phyloP scores from a whole-genome alignment of 2,329 filamentous ascomycete genomes.

The Diplocarpon rosae region DNA sequence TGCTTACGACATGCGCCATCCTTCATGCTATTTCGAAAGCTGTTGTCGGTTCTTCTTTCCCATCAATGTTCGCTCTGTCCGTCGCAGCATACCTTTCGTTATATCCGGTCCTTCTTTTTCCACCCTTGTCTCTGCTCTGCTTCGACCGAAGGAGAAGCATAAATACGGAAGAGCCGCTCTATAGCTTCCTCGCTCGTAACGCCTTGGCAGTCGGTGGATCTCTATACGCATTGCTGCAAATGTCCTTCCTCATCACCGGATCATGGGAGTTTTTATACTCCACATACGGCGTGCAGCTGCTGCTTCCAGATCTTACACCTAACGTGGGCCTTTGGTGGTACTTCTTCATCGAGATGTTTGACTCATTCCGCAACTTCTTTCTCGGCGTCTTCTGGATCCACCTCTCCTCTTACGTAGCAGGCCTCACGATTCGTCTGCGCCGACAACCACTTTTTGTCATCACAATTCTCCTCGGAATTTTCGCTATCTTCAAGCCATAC shows the following conservation, averaged over 20 bases:
- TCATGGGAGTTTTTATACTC: constrained; percentile 83
- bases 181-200: constrained; percentile 44
- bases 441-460: constrained; percentile 80
- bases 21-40: constrained; percentile 76
- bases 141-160: constrained; percentile 46
- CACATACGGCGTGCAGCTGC: constrained; percentile 87
- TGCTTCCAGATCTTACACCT: constrained; percentile 83
- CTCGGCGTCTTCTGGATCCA: constrained; percentile 97
- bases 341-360: constrained; percentile 99
- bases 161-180: constrained; percentile 28
- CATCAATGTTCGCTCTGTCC: constrained; percentile 72
- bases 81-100: constrained; percentile 86
- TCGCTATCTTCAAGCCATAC: constrained; percentile 94
- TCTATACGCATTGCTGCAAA: constrained; percentile 50
- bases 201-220: constrained; percentile 41
- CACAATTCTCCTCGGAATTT: constrained; percentile 75
- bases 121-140: constrained; percentile 69
- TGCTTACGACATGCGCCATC: constrained; percentile 82
- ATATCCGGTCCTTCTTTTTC: constrained; percentile 79
- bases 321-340: constrained; percentile 99
- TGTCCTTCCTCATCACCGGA: constrained; percentile 64
- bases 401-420: constrained; percentile 78
- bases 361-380: constrained; percentile 95
- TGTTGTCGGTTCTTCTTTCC: constrained; percentile 59
- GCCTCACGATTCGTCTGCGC: constrained; percentile 70